phyloP scores from a whole-genome alignment of 1,284 basidiomycete species.

The Taiwanofungus camphoratus region DNA sequence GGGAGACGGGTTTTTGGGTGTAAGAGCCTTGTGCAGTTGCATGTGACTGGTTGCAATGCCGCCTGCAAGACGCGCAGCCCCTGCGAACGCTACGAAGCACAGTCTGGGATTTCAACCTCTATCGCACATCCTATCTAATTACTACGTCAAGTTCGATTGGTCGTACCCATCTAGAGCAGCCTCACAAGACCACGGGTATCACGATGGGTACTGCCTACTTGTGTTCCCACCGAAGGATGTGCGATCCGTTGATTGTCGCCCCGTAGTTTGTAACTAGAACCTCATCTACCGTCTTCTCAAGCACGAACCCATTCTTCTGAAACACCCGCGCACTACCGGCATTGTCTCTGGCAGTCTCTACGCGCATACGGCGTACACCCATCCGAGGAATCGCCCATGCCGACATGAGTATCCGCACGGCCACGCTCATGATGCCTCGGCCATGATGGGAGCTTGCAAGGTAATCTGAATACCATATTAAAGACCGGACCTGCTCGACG shows the following conservation, averaged over 20 bases:
- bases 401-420: conserved; percentile 41
- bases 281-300: conserved; percentile 36
- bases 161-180: no score
- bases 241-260: conserved; percentile 17
- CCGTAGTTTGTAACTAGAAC: conserved; percentile 25
- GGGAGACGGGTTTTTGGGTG: not conserved
- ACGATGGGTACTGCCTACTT: no score
- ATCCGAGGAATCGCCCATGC: conserved; percentile 57
- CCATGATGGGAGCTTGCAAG: conserved; percentile 53
- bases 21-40: no score
- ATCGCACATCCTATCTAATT: no score
- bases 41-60: no score
- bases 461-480: conserved; percentile 35
- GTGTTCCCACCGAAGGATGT: conserved; percentile 25
- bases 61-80: no score
- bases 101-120: no score
- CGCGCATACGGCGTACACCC: conserved; percentile 42
- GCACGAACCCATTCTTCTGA: conserved; percentile 56
- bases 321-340: conserved; percentile 53
- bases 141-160: no score
- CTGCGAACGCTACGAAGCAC: no score
- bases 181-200: no score
- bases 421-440: conserved; percentile 62
- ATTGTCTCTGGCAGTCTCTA: conserved; percentile 45
- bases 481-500: not conserved